Evolutionary conservation across 768 basidiomycete species (phyloP), one percentile per base, ranked within the genome.

Genomic region (Auricularia heimuer): DNA sequence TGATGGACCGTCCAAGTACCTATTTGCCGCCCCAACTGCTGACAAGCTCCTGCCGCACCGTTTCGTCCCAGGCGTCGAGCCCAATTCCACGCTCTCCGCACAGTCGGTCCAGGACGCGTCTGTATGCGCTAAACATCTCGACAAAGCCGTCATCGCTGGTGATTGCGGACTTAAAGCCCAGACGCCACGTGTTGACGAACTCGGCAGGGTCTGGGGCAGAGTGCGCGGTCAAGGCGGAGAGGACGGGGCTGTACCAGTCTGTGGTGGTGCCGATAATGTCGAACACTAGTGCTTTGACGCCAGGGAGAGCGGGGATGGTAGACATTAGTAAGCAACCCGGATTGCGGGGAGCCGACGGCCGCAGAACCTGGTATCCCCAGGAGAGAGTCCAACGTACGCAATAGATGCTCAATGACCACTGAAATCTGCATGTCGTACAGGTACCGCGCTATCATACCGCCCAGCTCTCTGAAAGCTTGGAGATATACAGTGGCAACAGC

Each of bases 201-300:
- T 10, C 47, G 14, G 14, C 47, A 16, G 47, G 16, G 47, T 51
- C 47, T 16, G 21, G 16, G 21, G 63, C 33, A 18, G 47, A 36
- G 37, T 51, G 33, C 37, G 24, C 8, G 45, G 63, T 33, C 16
- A 64, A 29, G 14, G 63, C 47, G 63, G 54, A 21, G 45, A n/a
- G 47, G 29, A 64, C 63, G 21, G 29, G 12, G 29, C n/a, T 33
- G 34, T 35, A 54, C 63, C 63, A 64, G 63, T 64, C 47, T 14
- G 54, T 51, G 11, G 54, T 64, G 24, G 63, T 64, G 47, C 63
- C 63, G 29, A 64, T 35, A 24, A 64, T 51, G 63, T 64, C 63
- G 54, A 64, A 64, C 24, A 54, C 47, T 33, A 64, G 63, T 4
- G 63, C 63, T 60, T 60, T 60, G 56, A 60, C 56, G 39, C 12